Evolutionary conservation across 495 filamentous ascomycete species (phyloP).

Genomic region (Trypethelium eluteriae): DNA sequence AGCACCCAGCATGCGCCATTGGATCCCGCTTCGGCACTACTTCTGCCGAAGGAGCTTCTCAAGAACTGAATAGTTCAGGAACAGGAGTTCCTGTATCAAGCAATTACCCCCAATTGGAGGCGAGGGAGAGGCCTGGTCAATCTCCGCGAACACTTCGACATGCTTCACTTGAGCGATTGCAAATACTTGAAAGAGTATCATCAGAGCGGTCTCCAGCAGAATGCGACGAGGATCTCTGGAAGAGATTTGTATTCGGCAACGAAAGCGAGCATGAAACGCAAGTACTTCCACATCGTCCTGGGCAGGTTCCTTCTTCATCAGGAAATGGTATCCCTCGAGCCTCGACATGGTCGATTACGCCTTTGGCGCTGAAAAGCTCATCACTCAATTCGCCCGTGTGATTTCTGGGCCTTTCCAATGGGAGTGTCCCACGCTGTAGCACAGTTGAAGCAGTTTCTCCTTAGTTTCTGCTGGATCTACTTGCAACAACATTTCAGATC

Average conservation of each 20-base stretch:
- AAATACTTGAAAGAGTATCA: neutral
- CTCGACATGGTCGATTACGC: neutral
- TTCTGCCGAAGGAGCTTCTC: neutral
- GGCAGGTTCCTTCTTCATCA: neutral
- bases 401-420: neutral
- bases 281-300: neutral
- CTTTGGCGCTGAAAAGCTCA: neutral
- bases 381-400: neutral
- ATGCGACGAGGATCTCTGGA: neutral
- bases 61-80: too few relatives aligned
- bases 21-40: too few relatives aligned
- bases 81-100: too few relatives aligned
- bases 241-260: neutral
- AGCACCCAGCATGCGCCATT: neutral
- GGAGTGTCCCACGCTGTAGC: neutral
- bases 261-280: neutral
- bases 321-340: neutral
- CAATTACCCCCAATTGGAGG: too few relatives aligned
- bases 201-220: neutral
- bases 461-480: conserved; percentile 1
- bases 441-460: neutral
- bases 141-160: neutral
- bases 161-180: neutral
- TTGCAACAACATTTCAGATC: neutral
- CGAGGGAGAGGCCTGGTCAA: too few relatives aligned